phyloP scores from a whole-genome alignment of 441 rosid species.

The Pelargonium citronellum region DNA sequence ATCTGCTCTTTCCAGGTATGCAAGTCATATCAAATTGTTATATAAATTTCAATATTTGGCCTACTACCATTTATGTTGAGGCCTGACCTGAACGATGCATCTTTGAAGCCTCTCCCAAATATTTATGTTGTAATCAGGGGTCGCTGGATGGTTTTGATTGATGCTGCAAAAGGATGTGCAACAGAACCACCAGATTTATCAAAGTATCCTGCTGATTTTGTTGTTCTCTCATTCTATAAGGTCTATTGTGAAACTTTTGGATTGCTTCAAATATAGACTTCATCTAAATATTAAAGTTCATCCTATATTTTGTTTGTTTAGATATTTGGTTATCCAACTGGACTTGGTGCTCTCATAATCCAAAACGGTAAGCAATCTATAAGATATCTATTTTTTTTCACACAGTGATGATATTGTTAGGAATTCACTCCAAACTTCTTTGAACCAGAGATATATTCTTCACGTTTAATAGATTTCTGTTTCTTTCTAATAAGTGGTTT shows the following conservation, averaged over 20 bases:
- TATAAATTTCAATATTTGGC: slow-evolving; percentile 17
- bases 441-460: no score
- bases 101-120: no score
- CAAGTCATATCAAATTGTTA: slow-evolving; percentile 15
- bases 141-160: slow-evolving; percentile 82
- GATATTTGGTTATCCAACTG: slow-evolving; percentile 99
- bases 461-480: no score
- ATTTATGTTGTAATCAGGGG: slow-evolving; percentile 37
- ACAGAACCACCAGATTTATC: slow-evolving; percentile 77
- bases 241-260: slow-evolving; percentile 26
- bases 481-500: no score
- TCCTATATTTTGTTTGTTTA: slow-evolving; percentile 29
- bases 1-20: slow-evolving; percentile 57
- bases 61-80: background rate
- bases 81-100: background rate
- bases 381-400: slow-evolving; percentile 7
- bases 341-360: slow-evolving; percentile 91
- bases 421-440: background rate
- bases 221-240: slow-evolving; percentile 87
- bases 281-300: slow-evolving; percentile 25
- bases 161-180: slow-evolving; percentile 95
- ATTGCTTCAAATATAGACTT: slow-evolving; percentile 7
- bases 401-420: background rate
- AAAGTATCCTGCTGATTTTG: slow-evolving; percentile 81
- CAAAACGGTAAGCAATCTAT: slow-evolving; percentile 53